Conservation (phyloP, 495 filamentous ascomycete species). For the Monascus purpureus region DNA sequence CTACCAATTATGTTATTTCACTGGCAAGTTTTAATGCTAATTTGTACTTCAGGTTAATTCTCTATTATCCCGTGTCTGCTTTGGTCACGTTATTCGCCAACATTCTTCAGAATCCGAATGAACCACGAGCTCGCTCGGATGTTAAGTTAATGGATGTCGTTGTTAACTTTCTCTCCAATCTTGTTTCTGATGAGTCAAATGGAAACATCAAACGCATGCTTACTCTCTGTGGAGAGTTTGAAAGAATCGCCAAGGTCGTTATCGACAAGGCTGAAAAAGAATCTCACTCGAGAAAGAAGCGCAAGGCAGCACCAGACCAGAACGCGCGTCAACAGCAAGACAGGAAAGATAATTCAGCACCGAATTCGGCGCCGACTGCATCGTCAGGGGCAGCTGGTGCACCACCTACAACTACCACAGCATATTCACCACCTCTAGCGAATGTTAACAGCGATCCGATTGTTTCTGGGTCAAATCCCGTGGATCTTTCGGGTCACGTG, state of each 20-base stretch:
- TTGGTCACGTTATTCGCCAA: constrained; percentile 94
- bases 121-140: constrained; percentile 75
- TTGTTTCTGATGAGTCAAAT: constrained; percentile 63
- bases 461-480: constrained; percentile 9
- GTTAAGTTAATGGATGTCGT: constrained; percentile 84
- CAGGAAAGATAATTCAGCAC: constrained; percentile 5
- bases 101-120: constrained; percentile 89
- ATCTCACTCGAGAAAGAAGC: constrained; percentile 58
- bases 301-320: constrained; percentile 46
- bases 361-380: constrained; percentile 12
- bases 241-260: constrained; percentile 84
- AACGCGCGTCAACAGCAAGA: constrained; percentile 7
- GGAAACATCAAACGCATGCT: constrained; percentile 88
- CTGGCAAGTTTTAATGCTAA: constrained; percentile 13
- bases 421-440: constrained; percentile 21
- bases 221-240: constrained; percentile 83
- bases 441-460: constrained; percentile 21
- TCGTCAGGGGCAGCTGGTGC: constrained; percentile 12
- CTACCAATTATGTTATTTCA: not conserved
- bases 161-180: constrained; percentile 72
- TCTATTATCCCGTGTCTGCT: constrained; percentile 94
- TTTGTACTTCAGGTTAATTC: constrained; percentile 53
- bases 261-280: constrained; percentile 85
- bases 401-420: constrained; percentile 13
- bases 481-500: constrained; percentile 15